Evolutionary conservation across 768 basidiomycete genomes (phyloP).

Genomic region (Sporobolomyces phaffii): DNA sequence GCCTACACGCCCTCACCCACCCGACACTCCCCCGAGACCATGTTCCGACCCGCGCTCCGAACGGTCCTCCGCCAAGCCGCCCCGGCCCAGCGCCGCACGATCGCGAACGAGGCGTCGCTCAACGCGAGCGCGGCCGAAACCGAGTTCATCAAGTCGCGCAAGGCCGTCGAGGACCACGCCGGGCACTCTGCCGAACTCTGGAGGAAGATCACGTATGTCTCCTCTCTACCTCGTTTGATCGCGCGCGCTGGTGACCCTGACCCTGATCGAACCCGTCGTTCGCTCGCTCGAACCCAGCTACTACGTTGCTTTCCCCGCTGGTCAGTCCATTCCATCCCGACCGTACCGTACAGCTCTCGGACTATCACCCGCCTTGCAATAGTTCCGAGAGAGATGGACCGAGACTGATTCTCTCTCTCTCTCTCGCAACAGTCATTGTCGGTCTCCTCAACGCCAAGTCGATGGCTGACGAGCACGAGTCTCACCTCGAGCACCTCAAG

Average conservation of each 20-base stretch:
- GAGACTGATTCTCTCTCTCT: not conserved
- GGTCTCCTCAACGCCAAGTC: constrained; percentile 36
- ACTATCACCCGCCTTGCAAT: no score
- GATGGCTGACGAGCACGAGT: constrained; percentile 38
- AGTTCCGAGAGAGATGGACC: no score
- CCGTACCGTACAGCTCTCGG: no score
- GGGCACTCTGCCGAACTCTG: constrained; percentile 31
- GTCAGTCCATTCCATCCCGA: no score
- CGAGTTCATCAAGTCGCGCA: constrained; percentile 16
- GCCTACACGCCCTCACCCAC: not conserved
- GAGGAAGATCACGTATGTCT: constrained; percentile 38
- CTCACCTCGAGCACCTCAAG: constrained; percentile 40
- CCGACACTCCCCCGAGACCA: not conserved
- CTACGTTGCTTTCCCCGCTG: constrained; percentile 32
- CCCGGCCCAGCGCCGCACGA: constrained; percentile 11
- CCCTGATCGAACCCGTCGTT: no score
- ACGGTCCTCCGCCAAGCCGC: constrained; percentile 6
- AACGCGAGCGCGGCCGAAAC: not conserved
- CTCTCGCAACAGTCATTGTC: constrained; percentile 28
- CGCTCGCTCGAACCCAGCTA: constrained; percentile 10
- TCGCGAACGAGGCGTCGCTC: constrained; percentile 21
- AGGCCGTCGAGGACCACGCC: constrained; percentile 33
- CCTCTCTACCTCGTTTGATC: not conserved
- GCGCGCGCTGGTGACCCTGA: no score
- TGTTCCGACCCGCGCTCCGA: constrained; percentile 19